Evolutionary conservation across 345 rosid species (phyloP).

Genomic region (Ceriops zippeliana): DNA sequence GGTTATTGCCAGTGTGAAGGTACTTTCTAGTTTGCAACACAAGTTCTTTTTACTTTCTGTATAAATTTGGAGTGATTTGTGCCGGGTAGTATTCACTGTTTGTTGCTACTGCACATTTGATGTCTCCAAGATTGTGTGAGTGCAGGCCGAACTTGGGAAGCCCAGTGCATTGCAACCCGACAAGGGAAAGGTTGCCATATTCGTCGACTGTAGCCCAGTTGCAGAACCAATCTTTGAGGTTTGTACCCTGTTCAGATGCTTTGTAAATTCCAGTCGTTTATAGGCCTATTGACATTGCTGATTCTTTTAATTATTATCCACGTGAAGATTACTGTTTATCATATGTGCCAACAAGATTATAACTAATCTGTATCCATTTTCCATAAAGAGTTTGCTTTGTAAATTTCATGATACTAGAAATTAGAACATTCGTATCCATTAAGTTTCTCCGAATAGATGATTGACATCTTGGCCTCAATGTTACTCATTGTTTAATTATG

Average conservation of each 20-base stretch:
- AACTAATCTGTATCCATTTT: not conserved
- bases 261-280: not conserved
- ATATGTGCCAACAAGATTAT: not conserved
- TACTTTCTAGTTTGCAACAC: slow-evolving; percentile 20
- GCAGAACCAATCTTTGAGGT: slow-evolving; percentile 88
- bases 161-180: slow-evolving; percentile 71
- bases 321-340: not conserved
- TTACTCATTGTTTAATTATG: not conserved
- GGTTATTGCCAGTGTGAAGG: slow-evolving; percentile 96
- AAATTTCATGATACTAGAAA: not conserved
- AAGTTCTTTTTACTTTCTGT: not conserved
- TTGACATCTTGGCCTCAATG: too few relatives aligned
- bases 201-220: slow-evolving; percentile 82
- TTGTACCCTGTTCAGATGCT: slow-evolving; percentile 13
- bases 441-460: not conserved
- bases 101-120: too few relatives aligned
- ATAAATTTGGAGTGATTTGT: not conserved
- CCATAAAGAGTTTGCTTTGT: not conserved
- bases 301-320: not conserved
- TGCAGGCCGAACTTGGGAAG: slow-evolving; percentile 88
- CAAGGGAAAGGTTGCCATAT: slow-evolving; percentile 72
- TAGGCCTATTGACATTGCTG: not conserved
- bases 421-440: not conserved
- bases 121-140: slow-evolving; percentile 6
- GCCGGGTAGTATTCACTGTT: not conserved